phyloP scores from a whole-genome alignment of 1,284 basidiomycete species.

The Cryptococcus sp. region DNA sequence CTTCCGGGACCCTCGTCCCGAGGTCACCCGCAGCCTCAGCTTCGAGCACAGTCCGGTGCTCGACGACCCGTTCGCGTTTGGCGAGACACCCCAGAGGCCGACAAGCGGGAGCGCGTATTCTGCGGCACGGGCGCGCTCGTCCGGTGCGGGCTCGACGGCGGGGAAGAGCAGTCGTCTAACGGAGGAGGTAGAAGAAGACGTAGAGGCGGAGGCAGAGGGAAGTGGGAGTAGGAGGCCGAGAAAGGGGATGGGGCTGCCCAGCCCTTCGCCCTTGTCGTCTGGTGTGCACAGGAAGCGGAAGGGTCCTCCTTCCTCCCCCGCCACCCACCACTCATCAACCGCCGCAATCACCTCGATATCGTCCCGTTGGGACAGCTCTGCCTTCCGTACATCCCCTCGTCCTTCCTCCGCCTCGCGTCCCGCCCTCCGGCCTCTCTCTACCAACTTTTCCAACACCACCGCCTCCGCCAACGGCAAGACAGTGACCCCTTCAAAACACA shows the following conservation, averaged over 20 bases:
- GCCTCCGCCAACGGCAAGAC: constrained; percentile 2
- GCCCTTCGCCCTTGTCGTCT: constrained; percentile 13
- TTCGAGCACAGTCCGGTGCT: constrained; percentile 8
- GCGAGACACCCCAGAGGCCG: constrained; percentile 4
- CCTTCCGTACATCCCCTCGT: not conserved
- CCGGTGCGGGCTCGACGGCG: not conserved
- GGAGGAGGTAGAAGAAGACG: not conserved
- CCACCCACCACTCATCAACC: not conserved
- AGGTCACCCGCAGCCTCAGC: constrained; percentile 12
- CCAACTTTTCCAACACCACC: not conserved
- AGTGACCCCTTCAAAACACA: constrained; percentile 9
- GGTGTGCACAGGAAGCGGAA: constrained; percentile 13
- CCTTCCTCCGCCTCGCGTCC: not conserved
- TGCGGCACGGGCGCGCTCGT: not conserved
- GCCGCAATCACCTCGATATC: not conserved
- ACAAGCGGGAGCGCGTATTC: not conserved
- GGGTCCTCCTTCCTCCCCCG: constrained; percentile 8
- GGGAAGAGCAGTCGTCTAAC: not conserved
- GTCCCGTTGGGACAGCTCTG: not conserved
- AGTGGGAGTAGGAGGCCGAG: too few relatives aligned
- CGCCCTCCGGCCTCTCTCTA: constrained; percentile 1
- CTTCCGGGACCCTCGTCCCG: constrained; percentile 19
- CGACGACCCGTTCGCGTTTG: constrained; percentile 13
- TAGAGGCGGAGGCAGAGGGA: too few relatives aligned
- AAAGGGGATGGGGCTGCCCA: constrained; percentile 1